phyloP scores from a whole-genome alignment of 352 stramenopile species.

The Pythium pyrilobum region DNA sequence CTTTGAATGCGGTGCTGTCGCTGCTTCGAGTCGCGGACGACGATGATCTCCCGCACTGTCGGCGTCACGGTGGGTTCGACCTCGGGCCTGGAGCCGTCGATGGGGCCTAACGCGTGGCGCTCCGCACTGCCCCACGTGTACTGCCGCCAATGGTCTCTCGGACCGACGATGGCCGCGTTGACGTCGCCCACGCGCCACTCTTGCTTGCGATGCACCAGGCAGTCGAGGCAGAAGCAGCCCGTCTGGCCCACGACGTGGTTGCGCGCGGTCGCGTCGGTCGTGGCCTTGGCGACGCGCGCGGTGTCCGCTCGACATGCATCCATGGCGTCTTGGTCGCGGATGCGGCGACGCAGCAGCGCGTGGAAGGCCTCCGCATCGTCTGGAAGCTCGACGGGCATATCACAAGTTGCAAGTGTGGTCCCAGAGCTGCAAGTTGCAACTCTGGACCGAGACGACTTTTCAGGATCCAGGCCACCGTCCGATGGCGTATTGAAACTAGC shows the following conservation, averaged over 20 bases:
- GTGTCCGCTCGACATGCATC: conserved; percentile 23
- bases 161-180: conserved; percentile 55
- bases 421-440: too few relatives aligned
- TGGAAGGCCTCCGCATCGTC: conserved; percentile 42
- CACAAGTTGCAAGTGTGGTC: not conserved
- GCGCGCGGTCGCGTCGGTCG: not conserved
- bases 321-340: conserved; percentile 51
- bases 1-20: conserved; percentile 41
- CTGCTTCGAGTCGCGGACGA: conserved; percentile 32
- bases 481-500: too few relatives aligned
- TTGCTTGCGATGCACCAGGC: conserved; percentile 61
- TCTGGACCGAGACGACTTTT: not conserved
- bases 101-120: conserved; percentile 32
- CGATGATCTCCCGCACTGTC: conserved; percentile 43
- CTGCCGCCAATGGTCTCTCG: conserved; percentile 59
- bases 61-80: conserved; percentile 31
- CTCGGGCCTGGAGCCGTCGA: not conserved
- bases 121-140: conserved; percentile 61
- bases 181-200: conserved; percentile 74
- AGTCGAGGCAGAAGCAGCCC: conserved; percentile 73
- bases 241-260: conserved; percentile 57
- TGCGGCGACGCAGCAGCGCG: conserved; percentile 38
- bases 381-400: conserved; percentile 37
- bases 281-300: not conserved
- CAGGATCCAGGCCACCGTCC: too few relatives aligned